These are phyloP conservation scores for Pseudocercospora macadamiae DNA, from an alignment of 2,329 filamentous ascomycete genomes.

Conservation along the genomic window DNA sequence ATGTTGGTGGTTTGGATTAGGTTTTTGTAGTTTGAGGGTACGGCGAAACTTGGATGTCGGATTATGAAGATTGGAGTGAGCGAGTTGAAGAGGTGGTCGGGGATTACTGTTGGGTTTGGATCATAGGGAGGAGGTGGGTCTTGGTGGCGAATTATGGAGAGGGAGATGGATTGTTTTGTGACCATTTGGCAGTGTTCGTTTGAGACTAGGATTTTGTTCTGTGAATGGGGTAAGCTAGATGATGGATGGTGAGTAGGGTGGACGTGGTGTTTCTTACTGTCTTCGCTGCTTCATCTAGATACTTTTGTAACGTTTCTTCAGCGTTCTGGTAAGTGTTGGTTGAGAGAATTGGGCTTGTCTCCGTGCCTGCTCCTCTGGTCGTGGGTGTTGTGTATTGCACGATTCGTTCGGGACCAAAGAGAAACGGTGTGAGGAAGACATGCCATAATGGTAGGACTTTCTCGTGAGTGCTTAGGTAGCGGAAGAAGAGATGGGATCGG, in stretches of 20 bases:
- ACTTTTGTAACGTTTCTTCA: too few relatives aligned
- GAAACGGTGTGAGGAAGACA: background rate
- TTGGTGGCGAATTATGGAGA: background rate
- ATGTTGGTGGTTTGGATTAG: background rate
- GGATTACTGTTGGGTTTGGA: conserved; percentile 2
- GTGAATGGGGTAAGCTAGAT: too few relatives aligned
- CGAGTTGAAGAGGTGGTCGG: background rate
- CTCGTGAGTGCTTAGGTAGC: background rate
- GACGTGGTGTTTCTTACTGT: too few relatives aligned
- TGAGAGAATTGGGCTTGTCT: background rate
- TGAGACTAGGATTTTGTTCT: too few relatives aligned
- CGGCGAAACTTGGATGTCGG: conserved; percentile 5
- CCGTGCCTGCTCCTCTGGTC: too few relatives aligned
- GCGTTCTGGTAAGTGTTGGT: too few relatives aligned
- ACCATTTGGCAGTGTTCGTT: background rate
- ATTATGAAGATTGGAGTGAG: conserved; percentile 7
- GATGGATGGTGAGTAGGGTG: too few relatives aligned
- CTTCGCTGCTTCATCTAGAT: too few relatives aligned
- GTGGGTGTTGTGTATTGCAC: background rate
- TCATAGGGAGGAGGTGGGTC: background rate
- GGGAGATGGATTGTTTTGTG: background rate
- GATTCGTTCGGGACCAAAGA: background rate
- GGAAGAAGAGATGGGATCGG: conserved; percentile 5
- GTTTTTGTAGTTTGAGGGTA: background rate
- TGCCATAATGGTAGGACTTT: background rate